Conservation (phyloP, 2,329 filamentous ascomycete species). For the Penicillium griseofulvum region DNA sequence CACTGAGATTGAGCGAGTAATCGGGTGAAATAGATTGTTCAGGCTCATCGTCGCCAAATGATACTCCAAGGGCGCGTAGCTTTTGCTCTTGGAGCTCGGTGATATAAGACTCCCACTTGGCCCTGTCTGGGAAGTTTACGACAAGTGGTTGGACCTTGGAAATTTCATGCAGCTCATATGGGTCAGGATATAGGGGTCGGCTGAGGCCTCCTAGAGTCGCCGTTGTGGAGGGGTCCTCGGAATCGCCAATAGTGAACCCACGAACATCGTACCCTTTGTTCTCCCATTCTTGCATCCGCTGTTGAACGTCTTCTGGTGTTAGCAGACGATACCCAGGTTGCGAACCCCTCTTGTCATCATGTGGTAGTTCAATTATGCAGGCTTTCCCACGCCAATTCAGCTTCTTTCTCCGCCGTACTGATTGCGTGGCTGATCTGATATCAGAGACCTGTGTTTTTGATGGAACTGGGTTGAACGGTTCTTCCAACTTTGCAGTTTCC, state of each 20-base stretch:
- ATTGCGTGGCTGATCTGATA: slow-evolving; percentile 26
- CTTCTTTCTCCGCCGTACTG: slow-evolving; percentile 60
- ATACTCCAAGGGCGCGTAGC: slow-evolving; percentile 85
- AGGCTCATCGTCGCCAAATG: slow-evolving; percentile 71
- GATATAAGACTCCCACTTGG: slow-evolving; percentile 74
- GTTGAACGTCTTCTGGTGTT: slow-evolving; percentile 39
- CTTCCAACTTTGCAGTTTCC: slow-evolving; percentile 4
- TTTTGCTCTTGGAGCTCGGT: slow-evolving; percentile 85
- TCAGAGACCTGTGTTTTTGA: slow-evolving; percentile 16
- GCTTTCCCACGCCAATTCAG: slow-evolving; percentile 73
- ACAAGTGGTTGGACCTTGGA: slow-evolving; percentile 31
- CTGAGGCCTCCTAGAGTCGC: slow-evolving; percentile 43
- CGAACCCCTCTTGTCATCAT: slow-evolving; percentile 64
- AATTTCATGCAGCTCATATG: slow-evolving; percentile 38
- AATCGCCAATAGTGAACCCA: slow-evolving; percentile 39
- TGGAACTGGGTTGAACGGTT: slow-evolving; percentile 5
- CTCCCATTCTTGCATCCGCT: slow-evolving; percentile 42
- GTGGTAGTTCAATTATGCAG: slow-evolving; percentile 67
- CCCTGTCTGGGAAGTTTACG: slow-evolving; percentile 47
- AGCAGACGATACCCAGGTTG: slow-evolving; percentile 38
- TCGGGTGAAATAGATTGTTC: slow-evolving; percentile 65
- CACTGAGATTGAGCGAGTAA: slow-evolving; percentile 61
- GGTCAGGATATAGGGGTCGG: slow-evolving; percentile 44
- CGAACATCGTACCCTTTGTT: slow-evolving; percentile 44
- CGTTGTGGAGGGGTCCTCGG: slow-evolving; percentile 26